Evolutionary conservation across 2,329 filamentous ascomycete genomes (phyloP).

Genomic region (Hawksworthiomyces lignivorus): DNA sequence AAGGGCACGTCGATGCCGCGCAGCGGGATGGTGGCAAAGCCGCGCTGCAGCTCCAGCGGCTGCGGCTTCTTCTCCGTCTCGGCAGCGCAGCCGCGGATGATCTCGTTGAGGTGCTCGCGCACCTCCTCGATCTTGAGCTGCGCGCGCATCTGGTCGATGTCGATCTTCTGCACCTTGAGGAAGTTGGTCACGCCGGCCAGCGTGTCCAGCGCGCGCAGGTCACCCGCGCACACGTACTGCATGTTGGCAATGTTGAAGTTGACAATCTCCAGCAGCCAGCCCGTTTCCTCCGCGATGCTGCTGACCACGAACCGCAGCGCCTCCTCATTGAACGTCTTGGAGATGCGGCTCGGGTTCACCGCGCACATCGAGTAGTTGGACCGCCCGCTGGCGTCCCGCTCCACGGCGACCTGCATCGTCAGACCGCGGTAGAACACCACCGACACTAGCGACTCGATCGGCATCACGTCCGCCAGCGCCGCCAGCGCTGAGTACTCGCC

Average conservation of each 20-base stretch:
- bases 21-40: slow-evolving; percentile 93
- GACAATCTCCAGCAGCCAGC: slow-evolving; percentile 97
- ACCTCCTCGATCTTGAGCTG: slow-evolving; percentile 82
- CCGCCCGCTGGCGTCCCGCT: slow-evolving; percentile 84
- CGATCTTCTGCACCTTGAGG: slow-evolving; percentile 93
- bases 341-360: slow-evolving; percentile 96
- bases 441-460: slow-evolving; percentile 96
- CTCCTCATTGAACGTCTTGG: slow-evolving; percentile 97
- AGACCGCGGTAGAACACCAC: slow-evolving; percentile 98
- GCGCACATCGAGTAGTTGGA: slow-evolving; percentile 99
- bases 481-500: slow-evolving; percentile 97
- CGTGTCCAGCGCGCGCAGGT: slow-evolving; percentile 63
- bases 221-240: slow-evolving; percentile 67
- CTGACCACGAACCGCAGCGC: slow-evolving; percentile 94
- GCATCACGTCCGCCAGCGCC: slow-evolving; percentile 95
- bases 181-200: slow-evolving; percentile 82
- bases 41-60: slow-evolving; percentile 84
- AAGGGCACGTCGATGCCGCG: slow-evolving; percentile 98
- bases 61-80: slow-evolving; percentile 82
- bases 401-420: slow-evolving; percentile 98
- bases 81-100: slow-evolving; percentile 82
- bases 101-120: slow-evolving; percentile 80
- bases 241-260: slow-evolving; percentile 82
- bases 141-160: slow-evolving; percentile 88
- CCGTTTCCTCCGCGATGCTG: slow-evolving; percentile 88